These are phyloP conservation scores for Achaetomium macrosporum DNA, from an alignment of 2,329 filamentous ascomycete genomes.

Conservation along the genomic window DNA sequence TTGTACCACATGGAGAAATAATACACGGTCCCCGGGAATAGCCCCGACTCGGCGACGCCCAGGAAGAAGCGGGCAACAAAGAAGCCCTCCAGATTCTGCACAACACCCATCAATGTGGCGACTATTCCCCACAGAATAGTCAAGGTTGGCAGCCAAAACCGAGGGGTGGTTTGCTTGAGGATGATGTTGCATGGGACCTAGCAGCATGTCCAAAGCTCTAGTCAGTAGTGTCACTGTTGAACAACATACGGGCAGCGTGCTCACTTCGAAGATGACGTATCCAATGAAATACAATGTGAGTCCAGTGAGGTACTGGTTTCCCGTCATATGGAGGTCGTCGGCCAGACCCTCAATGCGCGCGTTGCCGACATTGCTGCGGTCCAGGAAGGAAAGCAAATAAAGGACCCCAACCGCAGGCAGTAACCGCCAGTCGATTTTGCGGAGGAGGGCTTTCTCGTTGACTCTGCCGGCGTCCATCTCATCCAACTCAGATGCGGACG, in stretches of 20 bases:
- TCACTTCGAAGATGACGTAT: conserved; percentile 54
- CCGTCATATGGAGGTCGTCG: conserved; percentile 47
- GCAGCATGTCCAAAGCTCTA: not conserved
- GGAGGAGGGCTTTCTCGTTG: conserved; percentile 51
- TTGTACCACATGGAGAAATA: conserved; percentile 53
- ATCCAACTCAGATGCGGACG: conserved; percentile 16
- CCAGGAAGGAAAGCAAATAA: conserved; percentile 52
- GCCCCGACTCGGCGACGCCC: conserved; percentile 47
- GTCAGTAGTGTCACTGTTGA: too few species aligned
- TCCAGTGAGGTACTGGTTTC: conserved; percentile 59
- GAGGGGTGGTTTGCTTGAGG: conserved; percentile 54
- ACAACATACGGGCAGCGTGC: too few species aligned
- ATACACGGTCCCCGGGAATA: conserved; percentile 47
- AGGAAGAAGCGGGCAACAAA: conserved; percentile 50
- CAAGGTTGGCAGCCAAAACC: conserved; percentile 51
- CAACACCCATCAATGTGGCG: conserved; percentile 45
- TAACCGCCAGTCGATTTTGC: conserved; percentile 49
- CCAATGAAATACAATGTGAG: conserved; percentile 62
- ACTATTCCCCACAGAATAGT: conserved; percentile 52
- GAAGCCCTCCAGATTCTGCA: conserved; percentile 46
- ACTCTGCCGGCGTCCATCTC: conserved; percentile 28
- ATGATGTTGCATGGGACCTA: conserved; percentile 58
- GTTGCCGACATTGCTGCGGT: conserved; percentile 55
- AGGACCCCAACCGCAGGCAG: conserved; percentile 49
- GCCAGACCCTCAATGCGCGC: conserved; percentile 52